These are phyloP conservation scores for Parachaetomium inaequale DNA, from an alignment of 495 filamentous ascomycete species.

Conservation along the genomic window DNA sequence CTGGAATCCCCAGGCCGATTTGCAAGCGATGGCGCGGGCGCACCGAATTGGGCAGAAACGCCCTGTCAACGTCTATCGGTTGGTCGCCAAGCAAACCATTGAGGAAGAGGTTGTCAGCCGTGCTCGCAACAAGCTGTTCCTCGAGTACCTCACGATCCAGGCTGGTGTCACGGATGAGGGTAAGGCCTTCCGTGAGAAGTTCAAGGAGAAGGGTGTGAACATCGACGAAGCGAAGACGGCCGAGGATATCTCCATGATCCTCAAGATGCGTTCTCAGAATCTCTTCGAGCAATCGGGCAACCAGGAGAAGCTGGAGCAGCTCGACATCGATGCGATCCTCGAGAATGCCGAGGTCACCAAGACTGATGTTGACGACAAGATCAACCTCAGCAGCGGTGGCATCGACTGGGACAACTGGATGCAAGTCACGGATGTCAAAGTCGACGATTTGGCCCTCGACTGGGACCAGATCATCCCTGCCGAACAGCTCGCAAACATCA, in stretches of 20 bases:
- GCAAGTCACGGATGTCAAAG: constrained; percentile 90
- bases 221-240: constrained; percentile 75
- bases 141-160: constrained; percentile 98
- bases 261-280: constrained; percentile 88
- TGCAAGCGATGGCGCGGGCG: constrained; percentile 97
- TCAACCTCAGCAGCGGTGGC: constrained; percentile 62
- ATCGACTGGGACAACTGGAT: constrained; percentile 95
- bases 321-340: constrained; percentile 97
- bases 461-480: constrained; percentile 99
- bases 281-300: constrained; percentile 98
- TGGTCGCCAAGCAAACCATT: constrained; percentile 96
- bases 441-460: constrained; percentile 71
- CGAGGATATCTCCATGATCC: constrained; percentile 87
- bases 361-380: constrained; percentile 72
- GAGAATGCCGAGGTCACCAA: constrained; percentile 94
- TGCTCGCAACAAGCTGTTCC: constrained; percentile 93
- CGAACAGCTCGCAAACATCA: constrained; percentile 81
- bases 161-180: constrained; percentile 92
- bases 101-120: constrained; percentile 96
- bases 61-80: constrained; percentile 89
- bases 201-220: constrained; percentile 52
- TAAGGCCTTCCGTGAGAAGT: constrained; percentile 62
- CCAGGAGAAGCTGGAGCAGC: constrained; percentile 90
- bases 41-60: constrained; percentile 96
- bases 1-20: constrained; percentile 98